A percentile compares a stretch with the other conserved stretches of the same genome.
phyloP scores from a whole-genome alignment of 345 rosid genomes.

The Triadica sebifera region DNA sequence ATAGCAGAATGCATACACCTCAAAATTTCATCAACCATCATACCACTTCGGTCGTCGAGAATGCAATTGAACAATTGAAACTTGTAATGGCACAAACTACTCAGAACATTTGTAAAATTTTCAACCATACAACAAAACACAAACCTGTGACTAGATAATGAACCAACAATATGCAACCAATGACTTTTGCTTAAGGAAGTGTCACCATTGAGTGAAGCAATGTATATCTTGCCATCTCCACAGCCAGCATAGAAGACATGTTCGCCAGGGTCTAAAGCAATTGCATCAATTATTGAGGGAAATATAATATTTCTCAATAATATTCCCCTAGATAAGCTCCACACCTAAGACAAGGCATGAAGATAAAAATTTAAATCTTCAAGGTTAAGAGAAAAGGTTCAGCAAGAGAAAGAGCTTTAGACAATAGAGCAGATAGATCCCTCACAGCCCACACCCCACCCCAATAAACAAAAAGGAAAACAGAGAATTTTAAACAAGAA shows the following conservation, averaged over 20 bases:
- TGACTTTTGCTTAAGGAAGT: conserved; percentile 37
- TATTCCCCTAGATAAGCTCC: conserved; percentile 73
- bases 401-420: neutral
- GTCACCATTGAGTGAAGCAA: conserved; percentile 63
- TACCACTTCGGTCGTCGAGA: neutral
- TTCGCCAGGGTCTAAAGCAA: conserved; percentile 80
- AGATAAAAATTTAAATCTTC: neutral
- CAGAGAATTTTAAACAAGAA: neutral
- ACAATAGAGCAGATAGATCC: neutral
- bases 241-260: conserved; percentile 82
- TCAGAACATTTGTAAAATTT: neutral
- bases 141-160: conserved; percentile 67
- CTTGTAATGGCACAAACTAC: neutral
- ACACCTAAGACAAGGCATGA: conserved; percentile 44
- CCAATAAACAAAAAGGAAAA: neutral
- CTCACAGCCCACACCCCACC: neutral
- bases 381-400: neutral
- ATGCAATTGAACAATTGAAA: neutral
- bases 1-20: conserved; percentile 1
- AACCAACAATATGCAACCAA: conserved; percentile 61
- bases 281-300: conserved; percentile 70
- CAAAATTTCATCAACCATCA: neutral
- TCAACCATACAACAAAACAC: conserved; percentile 1
- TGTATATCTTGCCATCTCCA: conserved; percentile 69
- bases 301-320: conserved; percentile 60